Evolutionary conservation across 371 early-diverging fungal species (phyloP).

Genomic region (Syncephalastrum contaminatum): DNA sequence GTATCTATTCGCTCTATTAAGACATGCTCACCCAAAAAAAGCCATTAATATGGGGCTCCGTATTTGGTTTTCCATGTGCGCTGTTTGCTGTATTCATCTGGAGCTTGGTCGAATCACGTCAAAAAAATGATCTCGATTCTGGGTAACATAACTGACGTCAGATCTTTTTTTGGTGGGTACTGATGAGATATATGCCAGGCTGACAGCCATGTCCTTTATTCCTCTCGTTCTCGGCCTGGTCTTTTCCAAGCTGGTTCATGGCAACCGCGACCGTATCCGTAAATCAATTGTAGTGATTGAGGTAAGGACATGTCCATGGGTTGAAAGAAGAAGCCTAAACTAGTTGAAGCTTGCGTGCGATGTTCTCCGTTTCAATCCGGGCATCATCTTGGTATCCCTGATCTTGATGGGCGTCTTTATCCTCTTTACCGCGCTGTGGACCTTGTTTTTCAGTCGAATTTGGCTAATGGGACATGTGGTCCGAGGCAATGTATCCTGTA

Average conservation of each 20-base stretch:
- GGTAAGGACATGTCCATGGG: slow-evolving; percentile 22
- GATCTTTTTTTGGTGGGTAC: no score
- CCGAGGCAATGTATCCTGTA: slow-evolving; percentile 1
- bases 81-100: slow-evolving; percentile 57
- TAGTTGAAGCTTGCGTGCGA: slow-evolving; percentile 68
- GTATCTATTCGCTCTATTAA: no score
- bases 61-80: slow-evolving; percentile 53
- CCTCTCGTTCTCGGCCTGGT: slow-evolving; percentile 51
- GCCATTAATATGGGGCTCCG: slow-evolving; percentile 66
- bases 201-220: slow-evolving; percentile 54
- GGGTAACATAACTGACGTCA: slow-evolving; percentile 13
- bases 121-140: slow-evolving; percentile 35
- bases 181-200: slow-evolving; percentile 13
- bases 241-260: slow-evolving; percentile 35
- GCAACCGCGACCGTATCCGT: slow-evolving; percentile 43
- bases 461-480: slow-evolving; percentile 61
- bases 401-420: slow-evolving; percentile 54
- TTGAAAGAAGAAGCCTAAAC: neutral
- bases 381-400: slow-evolving; percentile 61
- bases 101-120: slow-evolving; percentile 52
- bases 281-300: slow-evolving; percentile 62
- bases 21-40: slow-evolving; percentile 4
- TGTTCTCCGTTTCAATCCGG: slow-evolving; percentile 70
- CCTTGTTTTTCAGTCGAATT: slow-evolving; percentile 63
- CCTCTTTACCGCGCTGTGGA: slow-evolving; percentile 66